Percentiles rank a stretch among this genome's conserved stretches.
Conservation (phyloP, 1,139 yeast species). For the Geotrichum carabidarum region DNA sequence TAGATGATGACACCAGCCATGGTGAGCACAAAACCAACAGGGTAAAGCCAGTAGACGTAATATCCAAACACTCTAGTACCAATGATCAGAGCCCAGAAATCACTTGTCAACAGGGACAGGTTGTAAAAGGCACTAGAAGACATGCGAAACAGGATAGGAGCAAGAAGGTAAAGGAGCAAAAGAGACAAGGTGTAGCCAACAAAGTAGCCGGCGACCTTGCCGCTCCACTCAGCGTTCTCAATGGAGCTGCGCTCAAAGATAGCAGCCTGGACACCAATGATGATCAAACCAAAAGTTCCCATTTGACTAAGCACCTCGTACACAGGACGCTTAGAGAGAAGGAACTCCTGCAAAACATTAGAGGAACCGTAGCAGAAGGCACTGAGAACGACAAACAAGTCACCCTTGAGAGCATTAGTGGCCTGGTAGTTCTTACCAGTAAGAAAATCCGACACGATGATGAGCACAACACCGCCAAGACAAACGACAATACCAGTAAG, state of each 20-base stretch:
- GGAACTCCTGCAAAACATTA: slow-evolving; percentile 42
- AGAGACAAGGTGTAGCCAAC: slow-evolving; percentile 42
- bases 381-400: slow-evolving; percentile 42
- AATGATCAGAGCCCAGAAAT: slow-evolving; percentile 44
- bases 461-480: slow-evolving; percentile 43
- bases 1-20: slow-evolving; percentile 41
- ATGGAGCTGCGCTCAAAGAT: slow-evolving; percentile 41
- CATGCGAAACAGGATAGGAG: slow-evolving; percentile 44
- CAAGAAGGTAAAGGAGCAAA: slow-evolving; percentile 39
- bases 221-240: slow-evolving; percentile 39
- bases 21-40: slow-evolving; percentile 43
- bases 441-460: slow-evolving; percentile 40
- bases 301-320: slow-evolving; percentile 43
- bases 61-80: slow-evolving; percentile 44
- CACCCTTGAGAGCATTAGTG: slow-evolving; percentile 41
- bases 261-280: slow-evolving; percentile 43
- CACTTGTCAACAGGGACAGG: slow-evolving; percentile 41
- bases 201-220: slow-evolving; percentile 41
- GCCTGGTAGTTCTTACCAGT: slow-evolving; percentile 41
- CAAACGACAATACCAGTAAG: slow-evolving; percentile 40
- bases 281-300: slow-evolving; percentile 41
- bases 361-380: slow-evolving; percentile 45
- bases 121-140: slow-evolving; percentile 46
- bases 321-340: slow-evolving; percentile 43
- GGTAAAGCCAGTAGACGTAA: slow-evolving; percentile 44